phyloP scores from a whole-genome alignment of 2,329 filamentous ascomycete species.

The Mycosphaerella sp. region DNA sequence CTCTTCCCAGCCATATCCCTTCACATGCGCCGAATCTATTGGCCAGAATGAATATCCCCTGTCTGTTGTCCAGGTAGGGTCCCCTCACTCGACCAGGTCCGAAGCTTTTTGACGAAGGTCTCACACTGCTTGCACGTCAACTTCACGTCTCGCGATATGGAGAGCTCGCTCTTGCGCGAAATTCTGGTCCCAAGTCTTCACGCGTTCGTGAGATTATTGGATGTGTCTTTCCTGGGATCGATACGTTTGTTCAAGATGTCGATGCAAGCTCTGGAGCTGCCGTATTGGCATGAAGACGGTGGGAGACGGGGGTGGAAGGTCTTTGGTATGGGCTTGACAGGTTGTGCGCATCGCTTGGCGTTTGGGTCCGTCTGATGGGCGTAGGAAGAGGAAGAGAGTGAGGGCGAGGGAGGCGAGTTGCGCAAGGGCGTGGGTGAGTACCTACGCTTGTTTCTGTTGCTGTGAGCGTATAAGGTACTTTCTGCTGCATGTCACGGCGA shows the following conservation, averaged over 20 bases:
- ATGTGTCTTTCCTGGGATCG: not conserved
- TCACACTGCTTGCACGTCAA: not conserved
- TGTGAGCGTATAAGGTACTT: not conserved
- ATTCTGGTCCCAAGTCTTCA: not conserved
- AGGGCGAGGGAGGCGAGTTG: not conserved
- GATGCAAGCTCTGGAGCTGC: not conserved
- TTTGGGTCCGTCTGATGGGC: not conserved
- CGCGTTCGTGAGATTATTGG: not conserved
- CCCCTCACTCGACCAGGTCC: not conserved
- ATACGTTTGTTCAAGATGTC: not conserved
- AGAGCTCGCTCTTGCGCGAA: not conserved
- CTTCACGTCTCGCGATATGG: conserved; percentile 5
- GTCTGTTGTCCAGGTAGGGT: too few relatives aligned
- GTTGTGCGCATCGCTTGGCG: not conserved
- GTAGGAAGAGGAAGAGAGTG: not conserved
- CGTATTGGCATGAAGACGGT: not conserved
- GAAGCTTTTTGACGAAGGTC: not conserved
- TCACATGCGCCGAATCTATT: too few relatives aligned
- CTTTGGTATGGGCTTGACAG: not conserved
- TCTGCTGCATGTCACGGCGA: not conserved
- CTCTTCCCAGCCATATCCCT: too few relatives aligned
- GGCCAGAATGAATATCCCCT: too few relatives aligned
- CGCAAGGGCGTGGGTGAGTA: not conserved
- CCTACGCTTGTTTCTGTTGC: not conserved
- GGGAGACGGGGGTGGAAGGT: not conserved